Conservation (phyloP, 257 asterid species). For the Lantana camara region DNA sequence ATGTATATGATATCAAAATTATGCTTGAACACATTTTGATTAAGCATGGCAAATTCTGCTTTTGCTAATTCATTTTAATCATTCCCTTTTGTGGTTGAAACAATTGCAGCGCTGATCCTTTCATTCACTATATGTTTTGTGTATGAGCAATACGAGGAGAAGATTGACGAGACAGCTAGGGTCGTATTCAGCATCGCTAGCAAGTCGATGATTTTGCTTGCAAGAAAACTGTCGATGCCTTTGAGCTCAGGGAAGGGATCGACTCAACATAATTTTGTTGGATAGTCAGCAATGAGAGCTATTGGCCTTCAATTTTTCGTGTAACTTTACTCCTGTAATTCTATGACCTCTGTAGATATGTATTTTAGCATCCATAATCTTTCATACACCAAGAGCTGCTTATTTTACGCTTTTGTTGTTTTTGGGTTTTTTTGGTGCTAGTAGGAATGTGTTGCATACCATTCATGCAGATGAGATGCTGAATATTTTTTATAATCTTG, state of each 20-base stretch:
- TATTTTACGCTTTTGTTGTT: not conserved
- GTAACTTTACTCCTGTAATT: slow-evolving; percentile 30
- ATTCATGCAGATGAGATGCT: too few relatives aligned
- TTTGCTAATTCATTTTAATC: not conserved
- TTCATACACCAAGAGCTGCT: slow-evolving; percentile 10
- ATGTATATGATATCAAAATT: slow-evolving; percentile 28
- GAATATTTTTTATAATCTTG: too few relatives aligned
- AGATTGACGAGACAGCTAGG: slow-evolving; percentile 50
- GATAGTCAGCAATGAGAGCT: slow-evolving; percentile 24
- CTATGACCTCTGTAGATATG: slow-evolving; percentile 37
- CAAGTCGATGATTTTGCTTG: slow-evolving; percentile 21
- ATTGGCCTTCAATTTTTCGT: not conserved
- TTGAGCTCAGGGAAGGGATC: slow-evolving; percentile 28
- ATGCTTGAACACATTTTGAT: not conserved
- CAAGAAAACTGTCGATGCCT: slow-evolving; percentile 32
- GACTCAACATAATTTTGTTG: too few relatives aligned
- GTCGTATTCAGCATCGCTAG: slow-evolving; percentile 23
- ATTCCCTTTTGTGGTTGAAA: slow-evolving; percentile 21
- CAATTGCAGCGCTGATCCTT: slow-evolving; percentile 64
- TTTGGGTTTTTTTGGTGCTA: too few relatives aligned
- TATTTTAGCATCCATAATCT: slow-evolving; percentile 29
- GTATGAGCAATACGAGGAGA: slow-evolving; percentile 89
- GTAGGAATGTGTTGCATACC: too few relatives aligned
- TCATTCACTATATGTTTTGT: slow-evolving; percentile 68
- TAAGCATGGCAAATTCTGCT: slow-evolving; percentile 2